Conservation (phyloP, 176 grass and related monocot species). For the Aegilops bicornis region DNA sequence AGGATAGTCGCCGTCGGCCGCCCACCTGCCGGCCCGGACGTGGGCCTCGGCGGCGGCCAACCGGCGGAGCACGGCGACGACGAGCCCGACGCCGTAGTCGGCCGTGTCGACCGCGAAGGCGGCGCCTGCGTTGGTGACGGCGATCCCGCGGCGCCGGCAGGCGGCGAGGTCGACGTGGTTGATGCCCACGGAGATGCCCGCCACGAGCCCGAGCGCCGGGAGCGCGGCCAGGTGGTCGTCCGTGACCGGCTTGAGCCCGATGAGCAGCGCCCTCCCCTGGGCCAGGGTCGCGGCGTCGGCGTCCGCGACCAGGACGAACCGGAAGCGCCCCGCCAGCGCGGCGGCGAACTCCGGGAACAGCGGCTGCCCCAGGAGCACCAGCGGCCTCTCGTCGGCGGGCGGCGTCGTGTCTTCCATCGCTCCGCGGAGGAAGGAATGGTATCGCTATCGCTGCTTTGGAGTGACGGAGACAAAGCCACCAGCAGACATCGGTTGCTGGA, state of each 20-base stretch:
- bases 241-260: background rate
- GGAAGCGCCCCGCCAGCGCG: conserved; percentile 14
- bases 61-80: conserved; percentile 45
- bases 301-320: background rate
- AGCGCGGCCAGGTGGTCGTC: conserved; percentile 30
- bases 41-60: conserved; percentile 37
- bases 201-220: conserved; percentile 43
- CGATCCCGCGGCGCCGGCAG: conserved; percentile 43
- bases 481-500: too few species aligned
- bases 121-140: conserved; percentile 46
- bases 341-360: background rate
- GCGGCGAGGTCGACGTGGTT: conserved; percentile 55
- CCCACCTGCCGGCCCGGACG: conserved; percentile 44
- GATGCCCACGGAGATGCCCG: conserved; percentile 36
- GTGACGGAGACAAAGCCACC: background rate
- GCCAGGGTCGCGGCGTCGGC: background rate
- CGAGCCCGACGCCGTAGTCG: conserved; percentile 55
- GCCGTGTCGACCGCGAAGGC: conserved; percentile 39
- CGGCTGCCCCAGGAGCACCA: conserved; percentile 26
- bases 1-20: conserved; percentile 26
- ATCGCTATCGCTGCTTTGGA: background rate
- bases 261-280: conserved; percentile 1
- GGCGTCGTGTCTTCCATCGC: background rate
- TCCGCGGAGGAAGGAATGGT: background rate
- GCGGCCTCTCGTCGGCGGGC: background rate